These are phyloP conservation scores for Mycena sanguinolenta DNA, from an alignment of 768 basidiomycete genomes.

Conservation along the genomic window DNA sequence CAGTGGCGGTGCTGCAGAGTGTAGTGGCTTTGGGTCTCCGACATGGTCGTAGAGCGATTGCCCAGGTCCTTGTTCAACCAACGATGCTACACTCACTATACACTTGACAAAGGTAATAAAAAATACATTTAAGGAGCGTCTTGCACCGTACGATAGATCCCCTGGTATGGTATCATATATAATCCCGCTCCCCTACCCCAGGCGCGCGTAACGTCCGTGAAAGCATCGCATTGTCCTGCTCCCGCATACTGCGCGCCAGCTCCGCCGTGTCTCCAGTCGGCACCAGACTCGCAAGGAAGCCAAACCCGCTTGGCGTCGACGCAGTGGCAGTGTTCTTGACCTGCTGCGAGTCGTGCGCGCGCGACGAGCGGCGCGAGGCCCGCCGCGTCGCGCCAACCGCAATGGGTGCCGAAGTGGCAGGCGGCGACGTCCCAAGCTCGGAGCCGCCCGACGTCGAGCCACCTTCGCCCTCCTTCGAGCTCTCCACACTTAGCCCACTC, in stretches of 20 bases:
- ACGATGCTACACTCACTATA: not conserved
- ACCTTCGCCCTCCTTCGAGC: not conserved
- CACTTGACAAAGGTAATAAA: constrained; percentile 29
- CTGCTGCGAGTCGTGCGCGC: not conserved
- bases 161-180: constrained; percentile 14
- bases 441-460: constrained; percentile 1
- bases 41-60: no score
- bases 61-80: no score
- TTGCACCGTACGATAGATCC: not conserved
- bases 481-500: constrained; percentile 22
- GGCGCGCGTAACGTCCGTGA: constrained; percentile 22
- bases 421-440: constrained; percentile 30
- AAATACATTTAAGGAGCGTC: constrained; percentile 21
- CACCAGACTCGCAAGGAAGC: constrained; percentile 32
- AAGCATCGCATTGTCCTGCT: constrained; percentile 14
- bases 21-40: no score
- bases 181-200: constrained; percentile 21
- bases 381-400: constrained; percentile 11
- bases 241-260: constrained; percentile 27
- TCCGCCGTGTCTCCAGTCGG: constrained; percentile 29
- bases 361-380: constrained; percentile 13
- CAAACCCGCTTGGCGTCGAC: constrained; percentile 7
- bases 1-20: no score
- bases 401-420: constrained; percentile 5
- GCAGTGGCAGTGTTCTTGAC: not conserved